Conservation (phyloP, 768 basidiomycete genomes). For the Suillus cothurnatus region DNA sequence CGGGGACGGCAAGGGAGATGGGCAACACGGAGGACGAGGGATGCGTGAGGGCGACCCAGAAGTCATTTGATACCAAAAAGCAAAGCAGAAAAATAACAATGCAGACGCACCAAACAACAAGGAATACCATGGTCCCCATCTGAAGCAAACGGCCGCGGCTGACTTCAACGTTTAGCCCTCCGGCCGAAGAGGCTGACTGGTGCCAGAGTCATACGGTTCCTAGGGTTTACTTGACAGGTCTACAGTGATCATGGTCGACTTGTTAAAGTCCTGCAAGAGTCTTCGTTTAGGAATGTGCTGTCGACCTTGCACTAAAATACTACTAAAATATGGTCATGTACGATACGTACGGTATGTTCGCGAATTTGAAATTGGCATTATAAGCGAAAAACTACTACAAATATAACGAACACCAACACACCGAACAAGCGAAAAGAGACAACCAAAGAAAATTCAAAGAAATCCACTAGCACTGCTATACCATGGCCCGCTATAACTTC, state of each 20-base stretch:
- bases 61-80: not conserved
- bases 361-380: constrained; percentile 2
- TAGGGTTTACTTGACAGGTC: not conserved
- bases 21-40: constrained; percentile 20
- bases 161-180: not conserved
- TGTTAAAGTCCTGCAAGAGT: not conserved
- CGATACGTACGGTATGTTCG: not conserved
- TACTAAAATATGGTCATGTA: not conserved
- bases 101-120: not conserved
- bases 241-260: not conserved
- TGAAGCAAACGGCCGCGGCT: not conserved
- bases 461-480: not conserved
- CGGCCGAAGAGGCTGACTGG: not conserved
- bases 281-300: not conserved
- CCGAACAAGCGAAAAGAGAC: not conserved
- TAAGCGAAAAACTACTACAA: constrained; percentile 3
- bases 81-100: not conserved
- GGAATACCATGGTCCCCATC: not conserved
- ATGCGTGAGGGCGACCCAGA: constrained; percentile 8
- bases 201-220: not conserved
- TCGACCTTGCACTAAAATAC: not conserved
- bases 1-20: constrained; percentile 1
- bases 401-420: not conserved
- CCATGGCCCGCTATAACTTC: constrained; percentile 23
- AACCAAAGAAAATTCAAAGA: not conserved